Evolutionary conservation across 192 early-diverging fungal species (phyloP).

Genomic region (Podila epicladia): DNA sequence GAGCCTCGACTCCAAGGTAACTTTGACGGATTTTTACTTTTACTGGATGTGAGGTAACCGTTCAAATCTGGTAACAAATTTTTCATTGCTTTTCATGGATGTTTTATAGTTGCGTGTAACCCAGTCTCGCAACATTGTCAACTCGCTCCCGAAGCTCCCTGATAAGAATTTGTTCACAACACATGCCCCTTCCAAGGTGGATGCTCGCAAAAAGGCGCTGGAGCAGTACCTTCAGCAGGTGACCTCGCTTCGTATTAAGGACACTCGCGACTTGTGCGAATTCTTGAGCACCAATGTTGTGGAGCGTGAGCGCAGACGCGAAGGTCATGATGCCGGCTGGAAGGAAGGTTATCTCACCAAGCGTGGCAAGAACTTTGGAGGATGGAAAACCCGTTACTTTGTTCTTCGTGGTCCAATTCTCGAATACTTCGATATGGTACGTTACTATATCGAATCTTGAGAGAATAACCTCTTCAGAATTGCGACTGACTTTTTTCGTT

Average conservation of each 20-base stretch:
- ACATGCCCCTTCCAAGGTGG: conserved; percentile 85
- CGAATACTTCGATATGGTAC: conserved; percentile 86
- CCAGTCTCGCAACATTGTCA: conserved; percentile 49
- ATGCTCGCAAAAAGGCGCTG: conserved; percentile 85
- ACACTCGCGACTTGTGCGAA: conserved; percentile 73
- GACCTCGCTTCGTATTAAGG: conserved; percentile 64
- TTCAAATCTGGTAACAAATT: no score
- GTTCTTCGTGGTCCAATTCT: conserved; percentile 71
- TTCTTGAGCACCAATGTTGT: conserved; percentile 80
- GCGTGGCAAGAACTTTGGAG: conserved; percentile 96
- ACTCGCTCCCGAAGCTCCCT: conserved; percentile 78
- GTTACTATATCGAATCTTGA: neutral
- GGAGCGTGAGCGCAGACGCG: conserved; percentile 41
- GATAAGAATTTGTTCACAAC: conserved; percentile 87
- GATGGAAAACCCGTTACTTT: conserved; percentile 94
- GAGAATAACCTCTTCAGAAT: neutral
- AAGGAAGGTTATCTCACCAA: conserved; percentile 93
- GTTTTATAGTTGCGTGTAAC: conserved; percentile 48
- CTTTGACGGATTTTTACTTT: no score
- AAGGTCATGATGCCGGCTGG: conserved; percentile 17
- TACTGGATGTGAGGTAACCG: neutral
- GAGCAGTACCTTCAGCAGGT: conserved; percentile 86
- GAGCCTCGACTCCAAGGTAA: conserved; percentile 80
- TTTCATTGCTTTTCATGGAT: neutral
- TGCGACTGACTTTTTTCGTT: conserved; percentile 7